phyloP scores from a whole-genome alignment of 352 stramenopile species.

The Saprolegnia parasitica region DNA sequence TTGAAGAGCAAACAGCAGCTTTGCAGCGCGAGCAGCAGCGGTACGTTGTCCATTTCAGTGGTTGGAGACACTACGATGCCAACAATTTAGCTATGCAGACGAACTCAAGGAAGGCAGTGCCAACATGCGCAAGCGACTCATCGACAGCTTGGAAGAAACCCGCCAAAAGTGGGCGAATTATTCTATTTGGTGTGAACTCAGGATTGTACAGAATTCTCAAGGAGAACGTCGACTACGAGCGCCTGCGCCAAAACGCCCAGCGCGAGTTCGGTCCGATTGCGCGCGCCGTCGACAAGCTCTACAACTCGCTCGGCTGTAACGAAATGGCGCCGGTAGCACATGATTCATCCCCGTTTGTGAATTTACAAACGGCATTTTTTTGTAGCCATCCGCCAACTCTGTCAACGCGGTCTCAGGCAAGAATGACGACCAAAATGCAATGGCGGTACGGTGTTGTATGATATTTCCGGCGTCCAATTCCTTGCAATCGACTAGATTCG shows the following conservation, averaged over 20 bases:
- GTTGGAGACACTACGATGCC: too few relatives aligned
- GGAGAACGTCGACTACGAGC: conserved; percentile 69
- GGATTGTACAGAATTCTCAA: conserved; percentile 51
- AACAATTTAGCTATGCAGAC: conserved; percentile 31
- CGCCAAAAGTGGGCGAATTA: conserved; percentile 48
- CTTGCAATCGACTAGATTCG: conserved; percentile 38
- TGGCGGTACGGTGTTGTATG: conserved; percentile 31
- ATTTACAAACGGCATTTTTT: background rate
- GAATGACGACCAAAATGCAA: conserved; percentile 64
- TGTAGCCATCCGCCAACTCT: conserved; percentile 32
- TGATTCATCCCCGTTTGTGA: background rate
- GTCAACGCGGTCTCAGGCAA: conserved; percentile 49
- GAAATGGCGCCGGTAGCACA: conserved; percentile 57
- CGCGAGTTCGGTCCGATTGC: conserved; percentile 71
- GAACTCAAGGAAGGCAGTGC: conserved; percentile 64
- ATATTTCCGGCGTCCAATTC: too few relatives aligned
- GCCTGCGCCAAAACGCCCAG: conserved; percentile 47
- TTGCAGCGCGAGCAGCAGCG: conserved; percentile 58
- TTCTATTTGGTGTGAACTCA: background rate
- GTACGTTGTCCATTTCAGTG: too few relatives aligned
- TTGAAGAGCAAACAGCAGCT: conserved; percentile 67
- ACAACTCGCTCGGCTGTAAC: conserved; percentile 75
- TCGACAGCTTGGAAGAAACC: conserved; percentile 64
- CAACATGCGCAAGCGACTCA: conserved; percentile 61
- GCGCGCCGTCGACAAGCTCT: conserved; percentile 62